Conservation (phyloP, 73 alveolate genomes). For the Breviolum minutum region DNA sequence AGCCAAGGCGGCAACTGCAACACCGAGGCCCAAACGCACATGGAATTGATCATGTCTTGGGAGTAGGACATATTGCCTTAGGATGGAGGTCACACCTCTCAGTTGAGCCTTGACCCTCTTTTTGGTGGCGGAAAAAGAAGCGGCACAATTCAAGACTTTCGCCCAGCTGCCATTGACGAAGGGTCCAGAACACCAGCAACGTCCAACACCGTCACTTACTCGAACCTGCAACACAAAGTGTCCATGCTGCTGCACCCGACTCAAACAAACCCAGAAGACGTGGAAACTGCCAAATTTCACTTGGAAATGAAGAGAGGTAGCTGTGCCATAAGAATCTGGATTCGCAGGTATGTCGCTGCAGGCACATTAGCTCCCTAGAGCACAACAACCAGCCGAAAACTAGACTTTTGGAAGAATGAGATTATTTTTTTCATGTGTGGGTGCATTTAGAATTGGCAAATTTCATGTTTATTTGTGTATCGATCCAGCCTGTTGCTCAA, state of each 20-base stretch:
- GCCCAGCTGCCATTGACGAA: slow-evolving; percentile 13
- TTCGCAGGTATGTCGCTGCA: no score
- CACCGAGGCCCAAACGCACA: slow-evolving; percentile 10
- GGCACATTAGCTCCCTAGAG: no score
- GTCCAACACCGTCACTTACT: slow-evolving; percentile 18
- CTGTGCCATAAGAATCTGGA: background rate
- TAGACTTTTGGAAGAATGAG: no score
- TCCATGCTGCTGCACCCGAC: no score
- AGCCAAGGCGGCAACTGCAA: background rate
- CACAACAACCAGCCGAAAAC: no score
- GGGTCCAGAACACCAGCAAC: slow-evolving; percentile 77
- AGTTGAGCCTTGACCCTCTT: background rate
- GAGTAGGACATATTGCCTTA: slow-evolving; percentile 40
- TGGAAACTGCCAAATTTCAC: background rate
- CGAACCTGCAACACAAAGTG: slow-evolving; percentile 45
- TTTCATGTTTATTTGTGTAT: no score
- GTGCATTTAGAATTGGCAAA: no score
- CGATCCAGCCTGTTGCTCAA: no score
- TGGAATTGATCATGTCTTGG: slow-evolving; percentile 31
- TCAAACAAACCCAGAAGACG: no score
- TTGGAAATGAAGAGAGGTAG: background rate
- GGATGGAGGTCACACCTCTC: background rate
- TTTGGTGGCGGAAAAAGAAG: no score
- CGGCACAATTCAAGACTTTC: no score
- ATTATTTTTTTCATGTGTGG: no score